A percentile compares a stretch with the other conserved stretches of the same genome.
Evolutionary conservation across 139 green algal genomes (phyloP).

Genomic region (Chlamydomonas asymmetrica): DNA sequence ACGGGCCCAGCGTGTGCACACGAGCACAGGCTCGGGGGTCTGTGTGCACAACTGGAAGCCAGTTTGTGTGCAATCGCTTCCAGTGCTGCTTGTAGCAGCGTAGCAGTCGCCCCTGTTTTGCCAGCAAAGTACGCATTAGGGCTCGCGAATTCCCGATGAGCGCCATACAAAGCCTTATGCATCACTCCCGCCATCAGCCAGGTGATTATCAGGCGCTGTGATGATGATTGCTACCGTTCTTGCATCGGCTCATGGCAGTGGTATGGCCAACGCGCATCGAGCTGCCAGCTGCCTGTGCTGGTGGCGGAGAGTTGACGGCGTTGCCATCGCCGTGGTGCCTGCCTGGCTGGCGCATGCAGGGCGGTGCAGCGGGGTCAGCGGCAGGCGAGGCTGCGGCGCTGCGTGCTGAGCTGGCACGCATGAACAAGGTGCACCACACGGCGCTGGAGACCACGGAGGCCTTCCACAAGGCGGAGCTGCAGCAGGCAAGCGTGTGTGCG

Average conservation of each 20-base stretch:
- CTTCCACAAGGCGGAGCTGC: conserved; percentile 9
- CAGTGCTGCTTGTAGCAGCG: too few relatives aligned
- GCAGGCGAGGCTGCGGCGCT: conserved; percentile 2
- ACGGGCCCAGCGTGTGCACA: too few relatives aligned
- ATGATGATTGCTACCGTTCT: not conserved
- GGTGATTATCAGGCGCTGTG: not conserved
- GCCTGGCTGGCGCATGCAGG: not conserved
- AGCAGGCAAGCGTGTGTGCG: not conserved
- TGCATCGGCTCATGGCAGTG: not conserved
- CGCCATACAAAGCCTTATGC: too few relatives aligned
- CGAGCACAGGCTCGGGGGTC: too few relatives aligned
- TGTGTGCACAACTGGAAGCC: too few relatives aligned
- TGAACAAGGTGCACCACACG: conserved; percentile 5
- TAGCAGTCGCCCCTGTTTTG: too few relatives aligned
- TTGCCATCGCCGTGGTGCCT: not conserved
- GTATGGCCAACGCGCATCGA: too few relatives aligned
- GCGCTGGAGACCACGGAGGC: conserved; percentile 17
- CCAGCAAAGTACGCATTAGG: too few relatives aligned
- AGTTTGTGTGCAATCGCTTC: too few relatives aligned
- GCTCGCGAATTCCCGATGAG: too few relatives aligned
- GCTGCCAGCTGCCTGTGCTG: not conserved
- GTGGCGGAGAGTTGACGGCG: not conserved
- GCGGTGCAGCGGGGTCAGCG: too few relatives aligned
- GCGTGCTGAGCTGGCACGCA: conserved; percentile 3
- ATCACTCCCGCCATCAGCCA: too few relatives aligned